These are phyloP conservation scores for Penicillium simplicissimum DNA, from an alignment of 495 filamentous ascomycete species.

Conservation along the genomic window DNA sequence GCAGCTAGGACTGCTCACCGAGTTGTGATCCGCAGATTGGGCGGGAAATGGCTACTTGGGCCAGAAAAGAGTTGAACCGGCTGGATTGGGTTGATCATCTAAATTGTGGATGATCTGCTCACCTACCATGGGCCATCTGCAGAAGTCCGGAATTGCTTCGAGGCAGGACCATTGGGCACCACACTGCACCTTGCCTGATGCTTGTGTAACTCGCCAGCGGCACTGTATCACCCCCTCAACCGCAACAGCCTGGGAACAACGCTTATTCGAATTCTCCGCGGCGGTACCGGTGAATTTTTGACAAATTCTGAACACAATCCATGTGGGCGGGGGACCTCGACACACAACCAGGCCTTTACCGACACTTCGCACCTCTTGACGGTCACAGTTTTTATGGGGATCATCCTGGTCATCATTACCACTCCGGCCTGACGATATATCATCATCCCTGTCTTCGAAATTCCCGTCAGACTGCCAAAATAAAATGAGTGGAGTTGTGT, in stretches of 20 bases:
- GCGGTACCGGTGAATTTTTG: neutral
- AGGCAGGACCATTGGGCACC: neutral
- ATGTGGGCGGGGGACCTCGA: neutral
- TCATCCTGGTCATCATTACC: neutral
- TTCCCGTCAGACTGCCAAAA: neutral
- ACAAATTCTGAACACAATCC: neutral
- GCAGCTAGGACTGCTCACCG: slow-evolving; percentile 5
- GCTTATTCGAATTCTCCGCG: slow-evolving; percentile 11
- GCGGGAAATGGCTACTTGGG: neutral
- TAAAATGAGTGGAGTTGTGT: slow-evolving; percentile 1
- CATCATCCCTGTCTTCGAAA: neutral
- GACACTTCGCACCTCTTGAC: neutral
- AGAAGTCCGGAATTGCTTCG: neutral
- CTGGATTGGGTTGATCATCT: neutral
- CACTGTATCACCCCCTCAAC: slow-evolving; percentile 19
- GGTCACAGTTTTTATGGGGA: neutral
- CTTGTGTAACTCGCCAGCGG: slow-evolving; percentile 10
- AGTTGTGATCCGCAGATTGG: neutral
- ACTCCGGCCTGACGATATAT: neutral
- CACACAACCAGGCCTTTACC: neutral
- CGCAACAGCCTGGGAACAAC: slow-evolving; percentile 11
- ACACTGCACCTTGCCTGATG: neutral
- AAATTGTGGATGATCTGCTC: neutral
- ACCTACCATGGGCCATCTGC: neutral
- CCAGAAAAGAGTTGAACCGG: neutral